phyloP scores from a whole-genome alignment of 2,329 filamentous ascomycete genomes.

The Colletotrichum sublineola region DNA sequence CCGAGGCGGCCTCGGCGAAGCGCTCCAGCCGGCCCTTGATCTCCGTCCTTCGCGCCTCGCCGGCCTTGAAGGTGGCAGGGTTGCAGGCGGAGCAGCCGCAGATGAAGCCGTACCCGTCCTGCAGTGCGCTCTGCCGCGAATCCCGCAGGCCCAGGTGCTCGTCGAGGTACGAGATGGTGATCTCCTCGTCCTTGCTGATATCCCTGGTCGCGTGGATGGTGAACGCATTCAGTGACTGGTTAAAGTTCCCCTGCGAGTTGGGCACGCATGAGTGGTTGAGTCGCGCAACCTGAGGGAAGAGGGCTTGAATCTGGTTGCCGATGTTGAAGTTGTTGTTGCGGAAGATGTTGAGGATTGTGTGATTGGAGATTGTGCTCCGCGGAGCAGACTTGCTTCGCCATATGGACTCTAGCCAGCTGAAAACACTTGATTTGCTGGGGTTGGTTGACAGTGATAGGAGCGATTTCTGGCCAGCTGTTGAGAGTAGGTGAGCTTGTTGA shows the following conservation, averaged over 20 bases:
- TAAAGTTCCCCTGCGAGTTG: conserved; percentile 39
- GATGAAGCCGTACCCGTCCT: conserved; percentile 24
- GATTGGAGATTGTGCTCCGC: conserved; percentile 20
- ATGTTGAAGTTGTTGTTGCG: conserved; percentile 41
- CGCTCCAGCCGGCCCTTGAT: conserved; percentile 5
- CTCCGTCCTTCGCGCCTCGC: conserved; percentile 23
- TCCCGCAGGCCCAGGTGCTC: conserved; percentile 26
- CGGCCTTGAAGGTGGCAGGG: conserved; percentile 3
- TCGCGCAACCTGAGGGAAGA: conserved; percentile 35
- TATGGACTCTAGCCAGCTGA: conserved; percentile 37
- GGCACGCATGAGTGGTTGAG: conserved; percentile 40
- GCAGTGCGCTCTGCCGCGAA: conserved; percentile 14
- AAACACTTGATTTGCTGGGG: conserved; percentile 25
- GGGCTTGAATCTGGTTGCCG: conserved; percentile 17
- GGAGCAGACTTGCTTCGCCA: conserved; percentile 34
- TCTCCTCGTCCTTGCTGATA: conserved; percentile 30
- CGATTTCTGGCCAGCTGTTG: conserved; percentile 10
- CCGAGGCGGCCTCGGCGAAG: conserved; percentile 20
- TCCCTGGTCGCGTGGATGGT: conserved; percentile 35
- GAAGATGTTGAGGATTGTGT: conserved; percentile 40
- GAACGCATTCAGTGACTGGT: conserved; percentile 18
- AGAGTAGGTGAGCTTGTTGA: conserved; percentile 18
- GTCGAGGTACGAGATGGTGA: conserved; percentile 39
- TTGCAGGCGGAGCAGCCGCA: conserved; percentile 30
- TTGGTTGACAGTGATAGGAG: conserved; percentile 32